These are phyloP conservation scores for Paraphaeosphaeria minitans DNA, from an alignment of 2,329 filamentous ascomycete genomes.

Conservation along the genomic window DNA sequence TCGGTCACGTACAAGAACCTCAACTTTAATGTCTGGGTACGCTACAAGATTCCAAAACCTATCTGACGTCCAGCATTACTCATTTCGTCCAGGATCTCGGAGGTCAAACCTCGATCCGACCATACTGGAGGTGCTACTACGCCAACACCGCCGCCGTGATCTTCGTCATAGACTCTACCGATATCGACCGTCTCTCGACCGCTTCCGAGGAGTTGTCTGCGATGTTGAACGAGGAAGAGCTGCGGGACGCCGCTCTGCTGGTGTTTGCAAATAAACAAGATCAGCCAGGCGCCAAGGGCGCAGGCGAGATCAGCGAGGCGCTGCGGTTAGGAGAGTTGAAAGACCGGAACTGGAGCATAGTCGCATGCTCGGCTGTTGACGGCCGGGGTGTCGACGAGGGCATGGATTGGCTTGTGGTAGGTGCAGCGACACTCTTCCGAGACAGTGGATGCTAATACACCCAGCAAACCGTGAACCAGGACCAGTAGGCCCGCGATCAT, in stretches of 20 bases:
- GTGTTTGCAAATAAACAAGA: conserved; percentile 99
- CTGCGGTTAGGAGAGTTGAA: conserved; percentile 87
- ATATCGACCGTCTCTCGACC: conserved; percentile 92
- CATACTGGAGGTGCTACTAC: conserved; percentile 99
- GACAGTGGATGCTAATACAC: conserved; percentile 6
- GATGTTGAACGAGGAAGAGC: conserved; percentile 97
- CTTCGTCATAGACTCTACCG: conserved; percentile 97
- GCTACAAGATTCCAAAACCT: conserved; percentile 35
- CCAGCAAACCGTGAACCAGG: conserved; percentile 27
- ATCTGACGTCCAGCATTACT: neutral
- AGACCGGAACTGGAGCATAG: conserved; percentile 98
- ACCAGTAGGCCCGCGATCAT: conserved; percentile 9
- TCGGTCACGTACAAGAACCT: conserved; percentile 98
- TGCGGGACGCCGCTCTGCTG: conserved; percentile 87
- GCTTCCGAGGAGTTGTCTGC: conserved; percentile 90
- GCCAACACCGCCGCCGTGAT: conserved; percentile 98
- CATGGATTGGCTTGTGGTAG: conserved; percentile 98
- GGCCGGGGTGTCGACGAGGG: conserved; percentile 93
- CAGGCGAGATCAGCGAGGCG: conserved; percentile 94
- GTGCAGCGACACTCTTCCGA: conserved; percentile 32
- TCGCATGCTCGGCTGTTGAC: conserved; percentile 95
- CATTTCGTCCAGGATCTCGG: conserved; percentile 72
- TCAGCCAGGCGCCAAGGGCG: conserved; percentile 93
- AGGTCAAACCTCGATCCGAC: conserved; percentile 96
- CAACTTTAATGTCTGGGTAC: conserved; percentile 98